A percentile compares a stretch with the other conserved stretches of the same genome.
These are phyloP conservation scores for Sarcocystis neurona DNA, from an alignment of 169 alveolate species.

Conservation along the genomic window DNA sequence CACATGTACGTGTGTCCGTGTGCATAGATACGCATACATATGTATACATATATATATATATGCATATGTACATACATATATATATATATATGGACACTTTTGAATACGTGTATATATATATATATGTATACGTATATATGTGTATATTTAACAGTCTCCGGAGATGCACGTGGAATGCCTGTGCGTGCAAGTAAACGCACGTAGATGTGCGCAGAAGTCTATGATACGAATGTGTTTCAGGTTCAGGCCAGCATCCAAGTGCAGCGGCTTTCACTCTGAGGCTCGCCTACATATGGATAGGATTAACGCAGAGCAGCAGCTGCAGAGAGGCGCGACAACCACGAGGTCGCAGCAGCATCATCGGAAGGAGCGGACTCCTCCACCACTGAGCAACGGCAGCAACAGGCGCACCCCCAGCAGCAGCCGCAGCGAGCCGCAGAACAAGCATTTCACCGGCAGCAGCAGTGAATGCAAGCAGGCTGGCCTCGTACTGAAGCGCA, in stretches of 20 bases:
- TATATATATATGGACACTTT: neutral
- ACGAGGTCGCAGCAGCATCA: too few species aligned
- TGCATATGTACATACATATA: neutral
- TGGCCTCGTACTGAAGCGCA: too few species aligned
- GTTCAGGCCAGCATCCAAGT: neutral
- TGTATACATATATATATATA: neutral
- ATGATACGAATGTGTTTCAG: neutral
- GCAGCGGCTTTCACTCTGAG: neutral
- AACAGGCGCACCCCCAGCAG: too few species aligned
- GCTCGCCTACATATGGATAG: too few species aligned
- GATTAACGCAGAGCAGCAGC: too few species aligned
- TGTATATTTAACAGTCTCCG: neutral
- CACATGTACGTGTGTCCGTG: neutral
- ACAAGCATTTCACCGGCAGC: too few species aligned
- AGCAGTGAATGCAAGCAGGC: too few species aligned
- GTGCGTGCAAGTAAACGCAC: neutral
- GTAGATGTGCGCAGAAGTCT: neutral
- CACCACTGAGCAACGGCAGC: too few species aligned
- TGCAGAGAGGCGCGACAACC: too few species aligned
- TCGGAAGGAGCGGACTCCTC: too few species aligned
- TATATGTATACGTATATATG: neutral
- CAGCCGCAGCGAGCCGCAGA: too few species aligned
- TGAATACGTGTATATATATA: neutral
- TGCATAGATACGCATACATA: neutral
- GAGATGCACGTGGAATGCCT: neutral